Evolutionary conservation across 2,329 filamentous ascomycete species (phyloP).

Genomic region (Parastagonospora avenae): DNA sequence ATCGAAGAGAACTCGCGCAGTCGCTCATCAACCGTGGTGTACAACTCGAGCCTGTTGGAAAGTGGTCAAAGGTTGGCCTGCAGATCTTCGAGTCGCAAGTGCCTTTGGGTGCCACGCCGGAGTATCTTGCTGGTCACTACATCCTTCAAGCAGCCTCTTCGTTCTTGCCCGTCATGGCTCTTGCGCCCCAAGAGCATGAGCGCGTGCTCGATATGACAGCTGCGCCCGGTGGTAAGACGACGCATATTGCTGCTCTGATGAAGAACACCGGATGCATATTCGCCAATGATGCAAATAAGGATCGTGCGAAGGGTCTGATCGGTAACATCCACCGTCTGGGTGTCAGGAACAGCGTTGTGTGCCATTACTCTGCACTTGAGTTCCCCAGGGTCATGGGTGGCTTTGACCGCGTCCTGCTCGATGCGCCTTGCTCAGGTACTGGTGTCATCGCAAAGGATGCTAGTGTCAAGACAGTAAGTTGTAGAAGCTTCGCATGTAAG

Average conservation of each 20-base stretch:
- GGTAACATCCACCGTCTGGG: constrained; percentile 94
- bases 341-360: constrained; percentile 91
- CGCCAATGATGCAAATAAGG: constrained; percentile 94
- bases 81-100: constrained; percentile 92
- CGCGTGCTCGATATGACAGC: constrained; percentile 93
- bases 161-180: constrained; percentile 96
- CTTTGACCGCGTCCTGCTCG: constrained; percentile 91
- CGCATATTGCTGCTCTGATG: constrained; percentile 95
- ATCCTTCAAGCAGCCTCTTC: constrained; percentile 96
- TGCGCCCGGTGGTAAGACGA: constrained; percentile 94
- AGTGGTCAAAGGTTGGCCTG: constrained; percentile 97
- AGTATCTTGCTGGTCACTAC: constrained; percentile 97
- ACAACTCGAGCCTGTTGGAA: constrained; percentile 93
- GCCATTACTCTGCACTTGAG: constrained; percentile 91
- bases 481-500: neutral
- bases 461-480: constrained; percentile 77
- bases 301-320: constrained; percentile 93
- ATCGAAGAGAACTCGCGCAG: constrained; percentile 81
- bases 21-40: constrained; percentile 95
- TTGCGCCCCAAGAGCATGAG: constrained; percentile 92
- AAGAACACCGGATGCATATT: constrained; percentile 96
- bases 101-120: constrained; percentile 90
- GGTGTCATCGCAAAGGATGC: constrained; percentile 98
- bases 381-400: constrained; percentile 95
- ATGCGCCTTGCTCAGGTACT: constrained; percentile 94